Evolutionary conservation across 192 early-diverging fungal genomes (phyloP), one percentile per base, ranked within the genome.

Genomic region (Allomyces macrogynus): DNA sequence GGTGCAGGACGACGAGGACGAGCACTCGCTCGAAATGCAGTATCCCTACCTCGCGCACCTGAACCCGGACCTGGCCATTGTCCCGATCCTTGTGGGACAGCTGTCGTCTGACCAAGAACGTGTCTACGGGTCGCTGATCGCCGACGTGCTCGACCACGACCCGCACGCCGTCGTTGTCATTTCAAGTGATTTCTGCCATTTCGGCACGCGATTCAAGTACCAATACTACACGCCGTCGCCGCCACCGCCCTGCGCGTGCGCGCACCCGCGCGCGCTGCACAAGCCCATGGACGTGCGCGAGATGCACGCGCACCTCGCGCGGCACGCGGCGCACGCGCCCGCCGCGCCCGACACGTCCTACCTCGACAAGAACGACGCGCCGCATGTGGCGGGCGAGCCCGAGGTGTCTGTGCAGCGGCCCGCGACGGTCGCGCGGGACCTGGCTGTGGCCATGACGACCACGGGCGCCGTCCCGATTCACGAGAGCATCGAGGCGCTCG

Each of bases 161-260:
- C 73, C 81, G 10, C 66, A 79, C 60, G 89, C 83, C 63, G 71
- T 95, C 11, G 94, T 98, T 80, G 79, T 98, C 23, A 78, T 98
- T n/a, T 98, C 95, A 32, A 88, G 86, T 1, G 95, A 98, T 69
- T 98, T 98, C 71, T 96, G 95, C 73, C 95, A 98, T 73, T 98
- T 92, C 86, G 95, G 95, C 18, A 70, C 71, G 24, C 87, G 93
- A 14, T 98, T 98, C 72, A 60, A 69, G 43, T 96, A 89, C 76
- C 90, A 84, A 1, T 84, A 81, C 70, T 86, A 88, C 67, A 67
- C 65, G 12, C 68, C 44, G 44, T 11, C 18, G 44, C 44, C 44
- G 12, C 10, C 18, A 18, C 44, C 44, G 44, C 18, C 44, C 12
- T 54, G 44, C 44, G 18, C 44, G 44, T 54, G 44, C 44, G 18